Evolutionary conservation across 352 stramenopile species (phyloP), one percentile per base, ranked within the genome.

Genomic region (Globisporangium barbulae): DNA sequence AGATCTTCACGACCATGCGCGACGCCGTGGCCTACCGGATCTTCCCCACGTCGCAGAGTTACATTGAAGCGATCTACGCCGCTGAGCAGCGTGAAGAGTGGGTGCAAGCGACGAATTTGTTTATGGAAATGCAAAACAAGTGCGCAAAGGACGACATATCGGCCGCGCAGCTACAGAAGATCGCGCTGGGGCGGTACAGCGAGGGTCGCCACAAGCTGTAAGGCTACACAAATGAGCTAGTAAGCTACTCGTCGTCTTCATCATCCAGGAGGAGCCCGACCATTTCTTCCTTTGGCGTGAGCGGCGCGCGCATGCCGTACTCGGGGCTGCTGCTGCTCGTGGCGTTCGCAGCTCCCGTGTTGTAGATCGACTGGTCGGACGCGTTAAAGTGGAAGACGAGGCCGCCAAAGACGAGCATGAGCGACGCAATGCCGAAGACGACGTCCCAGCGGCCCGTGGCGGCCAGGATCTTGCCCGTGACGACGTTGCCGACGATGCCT

Each of bases 401-500:
- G 1, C 75, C 87, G 19, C 87, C 87, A 53, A 90, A 81, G 21
- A 91, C 70, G 19, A 94, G 74, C 44, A 96, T 72, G 22, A 78
- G 64, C 13, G 83, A 77, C 54, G 85, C 84, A 48, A 96, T 94
- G 21, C 68, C 75, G 68, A 96, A 96, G 28, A 96, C 88, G 35
- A 96, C 71, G 61, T 96, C 74, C 88, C 88, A 96, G 15, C 75
- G 75, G 1, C 85, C 84, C 5, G 79, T 90, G 22, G 74, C 72
- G 30, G 79, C 71, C 6, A 96, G 73, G 67, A 96, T 94, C 44
- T 83, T 75, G 37, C 88, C 88, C 15, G 88, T 96, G 62, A 94
- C 74, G 21, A 96, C 72, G 66, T 96, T 96, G 19, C 88, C 88
- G 55, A 96, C 63, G 57, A 96, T 93, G 17, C 88, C 88, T 6